Evolutionary conservation across 1,284 basidiomycete species (phyloP).

Genomic region (Flammula alnicola): DNA sequence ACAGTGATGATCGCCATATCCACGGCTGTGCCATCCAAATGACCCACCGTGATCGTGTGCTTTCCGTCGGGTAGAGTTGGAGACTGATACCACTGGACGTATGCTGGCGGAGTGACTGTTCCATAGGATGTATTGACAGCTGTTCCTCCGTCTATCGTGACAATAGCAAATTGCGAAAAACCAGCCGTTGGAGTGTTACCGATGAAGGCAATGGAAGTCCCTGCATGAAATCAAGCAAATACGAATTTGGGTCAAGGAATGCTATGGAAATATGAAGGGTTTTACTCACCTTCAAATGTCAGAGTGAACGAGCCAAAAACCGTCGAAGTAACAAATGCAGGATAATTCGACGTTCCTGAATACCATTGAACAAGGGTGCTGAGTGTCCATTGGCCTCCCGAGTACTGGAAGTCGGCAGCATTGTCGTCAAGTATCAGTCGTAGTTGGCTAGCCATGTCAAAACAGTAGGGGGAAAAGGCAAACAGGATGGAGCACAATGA

Average conservation of each 20-base stretch:
- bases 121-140: constrained; percentile 18
- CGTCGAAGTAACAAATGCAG: constrained; percentile 12
- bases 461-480: not conserved
- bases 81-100: constrained; percentile 31
- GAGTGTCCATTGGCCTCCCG: constrained; percentile 19
- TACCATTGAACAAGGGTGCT: constrained; percentile 22
- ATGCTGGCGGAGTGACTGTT: constrained; percentile 13
- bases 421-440: constrained; percentile 18
- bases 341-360: constrained; percentile 16
- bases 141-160: constrained; percentile 22
- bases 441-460: constrained; percentile 11
- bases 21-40: constrained; percentile 25
- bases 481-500: no score
- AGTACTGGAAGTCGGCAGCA: constrained; percentile 15
- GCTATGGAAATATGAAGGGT: not conserved
- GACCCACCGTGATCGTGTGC: constrained; percentile 25
- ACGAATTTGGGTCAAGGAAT: not conserved
- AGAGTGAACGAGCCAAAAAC: constrained; percentile 16
- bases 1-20: constrained; percentile 28
- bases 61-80: constrained; percentile 25
- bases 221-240: constrained; percentile 2
- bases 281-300: constrained; percentile 15
- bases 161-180: constrained; percentile 15
- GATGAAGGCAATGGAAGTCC: constrained; percentile 21
- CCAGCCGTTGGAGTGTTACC: constrained; percentile 19